Conservation (phyloP, 139 green algal genomes). For the Chara braunii region DNA sequence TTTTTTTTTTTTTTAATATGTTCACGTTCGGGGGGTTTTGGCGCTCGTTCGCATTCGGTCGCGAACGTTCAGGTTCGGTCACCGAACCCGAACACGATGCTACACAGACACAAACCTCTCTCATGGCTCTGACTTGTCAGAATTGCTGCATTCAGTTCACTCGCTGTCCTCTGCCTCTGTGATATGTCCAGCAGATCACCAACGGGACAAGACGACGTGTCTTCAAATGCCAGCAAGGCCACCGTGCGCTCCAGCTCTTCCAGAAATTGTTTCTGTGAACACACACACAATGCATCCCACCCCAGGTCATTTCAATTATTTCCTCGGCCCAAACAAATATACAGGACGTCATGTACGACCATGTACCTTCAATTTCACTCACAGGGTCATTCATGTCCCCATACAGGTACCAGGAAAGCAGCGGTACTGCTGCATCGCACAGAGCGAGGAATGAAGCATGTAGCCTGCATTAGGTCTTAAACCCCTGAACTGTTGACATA, state of each 20-base stretch:
- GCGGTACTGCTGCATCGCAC: too few species aligned
- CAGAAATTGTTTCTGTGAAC: slow-evolving; percentile 56
- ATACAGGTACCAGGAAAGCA: too few species aligned
- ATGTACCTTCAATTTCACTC: too few species aligned
- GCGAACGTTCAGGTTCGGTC: neutral
- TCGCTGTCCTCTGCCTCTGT: slow-evolving; percentile 85
- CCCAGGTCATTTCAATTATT: too few species aligned
- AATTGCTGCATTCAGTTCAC: slow-evolving; percentile 91
- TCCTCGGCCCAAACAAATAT: too few species aligned
- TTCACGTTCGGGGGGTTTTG: neutral
- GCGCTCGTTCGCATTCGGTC: neutral
- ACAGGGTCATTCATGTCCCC: too few species aligned
- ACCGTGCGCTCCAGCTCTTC: slow-evolving; percentile 89
- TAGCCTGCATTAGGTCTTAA: too few species aligned
- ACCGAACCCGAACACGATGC: neutral
- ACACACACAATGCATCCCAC: too few species aligned
- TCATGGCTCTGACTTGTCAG: slow-evolving; percentile 71
- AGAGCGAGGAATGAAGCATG: too few species aligned
- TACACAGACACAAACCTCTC: slow-evolving; percentile 43
- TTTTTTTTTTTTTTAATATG: neutral
- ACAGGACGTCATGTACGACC: too few species aligned
- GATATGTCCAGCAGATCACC: slow-evolving; percentile 73
- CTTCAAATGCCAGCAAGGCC: slow-evolving; percentile 87
- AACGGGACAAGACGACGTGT: slow-evolving; percentile 61
- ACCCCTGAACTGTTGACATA: too few species aligned